phyloP scores from a whole-genome alignment of 371 early-diverging fungal species.

The Mucor plumbeus region DNA sequence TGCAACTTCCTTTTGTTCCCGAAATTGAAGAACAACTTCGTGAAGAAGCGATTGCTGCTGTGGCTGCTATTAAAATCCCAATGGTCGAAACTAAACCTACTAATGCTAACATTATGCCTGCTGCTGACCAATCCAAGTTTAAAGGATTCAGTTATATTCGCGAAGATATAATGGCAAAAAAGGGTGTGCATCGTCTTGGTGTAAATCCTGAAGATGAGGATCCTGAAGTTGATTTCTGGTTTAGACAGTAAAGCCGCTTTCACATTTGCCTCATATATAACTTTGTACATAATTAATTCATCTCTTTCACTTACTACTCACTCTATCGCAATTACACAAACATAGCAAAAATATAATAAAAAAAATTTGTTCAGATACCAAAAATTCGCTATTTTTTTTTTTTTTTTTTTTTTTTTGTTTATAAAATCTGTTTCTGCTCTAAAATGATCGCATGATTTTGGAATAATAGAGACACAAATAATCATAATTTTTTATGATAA shows the following conservation, averaged over 20 bases:
- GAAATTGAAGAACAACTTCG: slow-evolving; percentile 21
- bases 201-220: slow-evolving; percentile 24
- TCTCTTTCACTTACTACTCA: not conserved
- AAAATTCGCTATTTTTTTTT: too few species aligned
- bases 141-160: slow-evolving; percentile 44
- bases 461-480: too few species aligned
- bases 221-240: slow-evolving; percentile 26
- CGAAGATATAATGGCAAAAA: slow-evolving; percentile 17
- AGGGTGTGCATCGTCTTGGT: slow-evolving; percentile 12
- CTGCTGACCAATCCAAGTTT: slow-evolving; percentile 38
- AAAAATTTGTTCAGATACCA: not conserved
- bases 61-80: slow-evolving; percentile 15
- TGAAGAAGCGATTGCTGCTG: slow-evolving; percentile 11
- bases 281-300: not conserved
- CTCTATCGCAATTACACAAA: too few species aligned
- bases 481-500: too few species aligned
- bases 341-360: not conserved
- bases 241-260: slow-evolving; percentile 10
- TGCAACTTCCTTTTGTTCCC: slow-evolving; percentile 20
- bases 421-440: too few species aligned
- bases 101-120: slow-evolving; percentile 14
- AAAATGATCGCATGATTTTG: too few species aligned
- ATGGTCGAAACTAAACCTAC: not conserved
- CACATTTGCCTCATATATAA: not conserved
- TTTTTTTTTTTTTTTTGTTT: too few species aligned